phyloP scores from a whole-genome alignment of 208 protist species.

The Jaenimonas drosophilae region DNA sequence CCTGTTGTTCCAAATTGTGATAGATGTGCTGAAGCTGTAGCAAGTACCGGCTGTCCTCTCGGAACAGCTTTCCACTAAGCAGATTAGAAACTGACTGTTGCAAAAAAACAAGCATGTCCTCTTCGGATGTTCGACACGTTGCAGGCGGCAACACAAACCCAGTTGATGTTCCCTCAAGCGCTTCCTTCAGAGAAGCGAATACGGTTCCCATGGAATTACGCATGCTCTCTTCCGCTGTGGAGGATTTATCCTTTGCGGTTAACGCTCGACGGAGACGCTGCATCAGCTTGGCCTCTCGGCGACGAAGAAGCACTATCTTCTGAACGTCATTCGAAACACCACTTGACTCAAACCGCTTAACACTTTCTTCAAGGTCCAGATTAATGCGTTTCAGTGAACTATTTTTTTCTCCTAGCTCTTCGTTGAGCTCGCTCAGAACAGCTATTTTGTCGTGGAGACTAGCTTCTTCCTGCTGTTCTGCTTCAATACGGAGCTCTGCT shows the following conservation, averaged over 20 bases:
- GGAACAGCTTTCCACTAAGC: slow-evolving; percentile 49
- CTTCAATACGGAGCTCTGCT: slow-evolving; percentile 7
- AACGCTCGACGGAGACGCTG: slow-evolving; percentile 62
- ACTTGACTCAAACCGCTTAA: slow-evolving; percentile 15
- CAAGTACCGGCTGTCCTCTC: slow-evolving; percentile 67
- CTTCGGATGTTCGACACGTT: slow-evolving; percentile 27
- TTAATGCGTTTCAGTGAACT: slow-evolving; percentile 25
- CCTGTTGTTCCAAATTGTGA: slow-evolving; percentile 27
- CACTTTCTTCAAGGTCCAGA: slow-evolving; percentile 32
- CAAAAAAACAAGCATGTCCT: slow-evolving; percentile 45
- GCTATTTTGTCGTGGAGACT: slow-evolving; percentile 27
- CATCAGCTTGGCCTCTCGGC: slow-evolving; percentile 66
- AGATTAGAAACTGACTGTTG: slow-evolving; percentile 26
- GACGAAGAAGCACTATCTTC: slow-evolving; percentile 74
- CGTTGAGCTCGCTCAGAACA: slow-evolving; percentile 31
- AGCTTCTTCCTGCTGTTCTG: slow-evolving; percentile 12
- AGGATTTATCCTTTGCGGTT: slow-evolving; percentile 35
- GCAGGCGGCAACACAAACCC: slow-evolving; percentile 71
- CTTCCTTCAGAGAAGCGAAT: slow-evolving; percentile 51
- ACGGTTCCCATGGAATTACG: slow-evolving; percentile 38
- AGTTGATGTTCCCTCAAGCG: slow-evolving; percentile 39
- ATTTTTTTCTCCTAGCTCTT: slow-evolving; percentile 44
- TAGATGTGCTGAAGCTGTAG: slow-evolving; percentile 59
- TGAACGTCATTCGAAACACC: slow-evolving; percentile 52
- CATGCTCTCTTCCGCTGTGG: slow-evolving; percentile 20